A percentile compares a stretch with the other conserved stretches of the same genome.
These are phyloP conservation scores for Mycosphaerella arachidis DNA, from an alignment of 2,329 filamentous ascomycete genomes.

Conservation along the genomic window DNA sequence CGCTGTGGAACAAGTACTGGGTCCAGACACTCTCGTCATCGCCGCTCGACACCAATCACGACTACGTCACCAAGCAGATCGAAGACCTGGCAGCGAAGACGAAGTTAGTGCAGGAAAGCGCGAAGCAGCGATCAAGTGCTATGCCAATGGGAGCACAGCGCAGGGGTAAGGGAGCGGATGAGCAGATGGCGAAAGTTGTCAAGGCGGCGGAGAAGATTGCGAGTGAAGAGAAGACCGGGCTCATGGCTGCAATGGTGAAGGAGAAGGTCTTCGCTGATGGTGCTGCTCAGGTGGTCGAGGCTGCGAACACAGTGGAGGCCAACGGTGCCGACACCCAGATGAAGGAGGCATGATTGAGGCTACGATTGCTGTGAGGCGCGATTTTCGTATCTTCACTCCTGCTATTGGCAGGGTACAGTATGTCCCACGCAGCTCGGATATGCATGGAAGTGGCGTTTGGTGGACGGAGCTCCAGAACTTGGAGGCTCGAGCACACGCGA, in stretches of 20 bases:
- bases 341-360: slow-evolving; percentile 19
- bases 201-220: slow-evolving; percentile 59
- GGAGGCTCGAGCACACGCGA: not conserved
- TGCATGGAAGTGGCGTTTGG: slow-evolving; percentile 1
- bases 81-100: slow-evolving; percentile 81
- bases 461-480: not conserved
- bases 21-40: slow-evolving; percentile 90
- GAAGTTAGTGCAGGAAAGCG: slow-evolving; percentile 39
- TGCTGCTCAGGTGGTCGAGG: slow-evolving; percentile 11
- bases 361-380: not conserved
- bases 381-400: not conserved
- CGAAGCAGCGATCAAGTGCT: slow-evolving; percentile 24
- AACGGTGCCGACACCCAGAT: slow-evolving; percentile 30
- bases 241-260: slow-evolving; percentile 61
- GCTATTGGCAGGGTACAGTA: not conserved
- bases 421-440: not conserved
- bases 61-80: slow-evolving; percentile 91
- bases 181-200: slow-evolving; percentile 57
- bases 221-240: slow-evolving; percentile 58
- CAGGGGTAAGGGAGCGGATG: slow-evolving; percentile 37
- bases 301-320: slow-evolving; percentile 17
- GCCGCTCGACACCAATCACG: slow-evolving; percentile 84
- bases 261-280: slow-evolving; percentile 52
- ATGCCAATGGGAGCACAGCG: slow-evolving; percentile 25
- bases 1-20: slow-evolving; percentile 99